These are phyloP conservation scores for Colletotrichum sp. DNA, from an alignment of 2,329 filamentous ascomycete genomes.

Conservation along the genomic window DNA sequence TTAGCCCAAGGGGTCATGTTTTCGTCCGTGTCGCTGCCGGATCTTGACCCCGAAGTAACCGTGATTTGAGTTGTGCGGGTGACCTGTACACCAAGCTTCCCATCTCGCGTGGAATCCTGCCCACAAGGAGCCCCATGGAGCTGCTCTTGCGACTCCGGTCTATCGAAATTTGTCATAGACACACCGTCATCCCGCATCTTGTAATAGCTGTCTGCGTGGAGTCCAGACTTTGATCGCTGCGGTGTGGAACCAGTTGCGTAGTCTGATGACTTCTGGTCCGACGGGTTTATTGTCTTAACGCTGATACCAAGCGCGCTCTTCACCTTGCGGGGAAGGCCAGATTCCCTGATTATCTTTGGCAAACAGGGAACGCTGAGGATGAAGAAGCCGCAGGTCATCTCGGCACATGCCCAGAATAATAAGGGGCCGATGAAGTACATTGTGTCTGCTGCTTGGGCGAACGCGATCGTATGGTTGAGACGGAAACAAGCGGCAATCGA, in stretches of 20 bases:
- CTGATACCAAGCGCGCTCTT: not conserved
- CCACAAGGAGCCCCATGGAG: not conserved
- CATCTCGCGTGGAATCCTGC: not conserved
- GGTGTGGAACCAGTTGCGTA: not conserved
- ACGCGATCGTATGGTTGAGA: conserved; percentile 35
- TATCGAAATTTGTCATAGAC: not conserved
- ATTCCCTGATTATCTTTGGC: conserved; percentile 35
- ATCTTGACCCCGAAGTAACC: not conserved
- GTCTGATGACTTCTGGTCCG: not conserved
- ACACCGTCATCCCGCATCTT: not conserved
- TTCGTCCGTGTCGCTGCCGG: not conserved
- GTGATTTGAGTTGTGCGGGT: not conserved
- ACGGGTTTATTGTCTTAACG: not conserved
- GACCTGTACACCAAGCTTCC: not conserved
- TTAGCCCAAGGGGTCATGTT: not conserved
- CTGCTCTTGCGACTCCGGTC: not conserved
- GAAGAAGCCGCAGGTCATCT: conserved; percentile 51
- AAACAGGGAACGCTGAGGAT: conserved; percentile 42
- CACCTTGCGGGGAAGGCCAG: not conserved
- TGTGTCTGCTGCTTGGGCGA: conserved; percentile 30
- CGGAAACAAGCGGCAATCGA: conserved; percentile 38
- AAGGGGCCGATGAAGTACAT: conserved; percentile 43
- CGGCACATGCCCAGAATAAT: conserved; percentile 47
- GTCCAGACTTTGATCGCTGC: not conserved
- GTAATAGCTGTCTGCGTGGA: not conserved